These are phyloP conservation scores for Epipyxis sp. DNA, from an alignment of 108 stramenopile species.

Conservation along the genomic window DNA sequence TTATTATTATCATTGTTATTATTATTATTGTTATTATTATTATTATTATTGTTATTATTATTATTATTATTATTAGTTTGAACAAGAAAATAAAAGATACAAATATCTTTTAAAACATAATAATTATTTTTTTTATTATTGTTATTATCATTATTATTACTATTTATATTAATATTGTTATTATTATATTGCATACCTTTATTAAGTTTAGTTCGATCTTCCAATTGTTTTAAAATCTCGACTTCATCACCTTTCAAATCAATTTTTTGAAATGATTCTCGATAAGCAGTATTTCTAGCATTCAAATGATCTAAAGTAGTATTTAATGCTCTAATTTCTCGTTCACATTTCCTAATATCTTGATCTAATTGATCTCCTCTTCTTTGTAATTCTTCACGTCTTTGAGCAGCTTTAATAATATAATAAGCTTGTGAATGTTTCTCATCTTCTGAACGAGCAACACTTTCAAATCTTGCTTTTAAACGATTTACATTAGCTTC, in stretches of 20 bases:
- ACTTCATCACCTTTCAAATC: constrained; percentile 53
- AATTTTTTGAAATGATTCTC: constrained; percentile 56
- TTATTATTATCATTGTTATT: too few species aligned
- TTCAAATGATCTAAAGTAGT: constrained; percentile 61
- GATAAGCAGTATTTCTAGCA: constrained; percentile 55
- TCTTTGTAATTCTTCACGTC: constrained; percentile 74
- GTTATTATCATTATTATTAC: too few species aligned
- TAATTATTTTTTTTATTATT: too few species aligned
- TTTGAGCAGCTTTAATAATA: constrained; percentile 74
- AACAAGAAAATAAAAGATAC: too few species aligned
- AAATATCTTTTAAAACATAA: too few species aligned
- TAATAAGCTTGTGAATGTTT: constrained; percentile 67
- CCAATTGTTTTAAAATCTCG: constrained; percentile 55
- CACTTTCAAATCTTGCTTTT: constrained; percentile 66
- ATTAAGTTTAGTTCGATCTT: constrained; percentile 55
- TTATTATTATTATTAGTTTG: too few species aligned
- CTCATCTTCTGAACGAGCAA: constrained; percentile 36
- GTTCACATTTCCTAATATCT: constrained; percentile 60
- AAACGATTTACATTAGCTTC: constrained; percentile 59
- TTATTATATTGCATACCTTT: too few species aligned
- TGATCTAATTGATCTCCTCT: constrained; percentile 73
- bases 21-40: too few species aligned
- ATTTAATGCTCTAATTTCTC: constrained; percentile 61
- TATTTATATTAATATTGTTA: too few species aligned
- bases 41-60: too few species aligned